Evolutionary conservation across 1,284 basidiomycete species (phyloP).

Genomic region (Grifola frondosa): DNA sequence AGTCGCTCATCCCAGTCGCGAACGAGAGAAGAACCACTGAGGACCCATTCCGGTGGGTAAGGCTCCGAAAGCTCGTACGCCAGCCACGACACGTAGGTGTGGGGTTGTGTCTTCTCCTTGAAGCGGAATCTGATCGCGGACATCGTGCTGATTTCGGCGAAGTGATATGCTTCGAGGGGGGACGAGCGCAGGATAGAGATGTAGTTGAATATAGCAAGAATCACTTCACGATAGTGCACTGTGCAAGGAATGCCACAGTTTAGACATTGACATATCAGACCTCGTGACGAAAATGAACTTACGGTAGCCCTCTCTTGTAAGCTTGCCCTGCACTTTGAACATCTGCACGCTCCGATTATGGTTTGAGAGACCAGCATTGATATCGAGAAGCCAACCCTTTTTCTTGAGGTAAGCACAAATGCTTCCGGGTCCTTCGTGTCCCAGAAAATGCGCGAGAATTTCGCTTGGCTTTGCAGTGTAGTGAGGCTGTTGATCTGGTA

Average conservation of each 20-base stretch:
- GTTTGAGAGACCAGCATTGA: conserved; percentile 49
- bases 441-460: conserved; percentile 64
- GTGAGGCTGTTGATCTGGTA: conserved; percentile 54
- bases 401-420: conserved; percentile 62
- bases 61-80: conserved; percentile 20
- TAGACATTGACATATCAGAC: neutral
- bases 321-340: conserved; percentile 55
- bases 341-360: conserved; percentile 53
- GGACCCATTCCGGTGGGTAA: conserved; percentile 21
- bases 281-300: conserved; percentile 19
- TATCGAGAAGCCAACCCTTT: conserved; percentile 60
- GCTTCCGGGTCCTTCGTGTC: conserved; percentile 70
- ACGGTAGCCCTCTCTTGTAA: conserved; percentile 63
- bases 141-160: conserved; percentile 56
- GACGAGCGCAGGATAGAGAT: conserved; percentile 50
- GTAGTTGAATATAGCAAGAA: conserved; percentile 59
- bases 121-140: conserved; percentile 61
- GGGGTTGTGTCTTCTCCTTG: conserved; percentile 47
- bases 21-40: conserved; percentile 19
- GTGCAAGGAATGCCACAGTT: neutral
- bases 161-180: conserved; percentile 47
- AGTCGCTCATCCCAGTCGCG: conserved; percentile 24
- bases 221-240: conserved; percentile 57
- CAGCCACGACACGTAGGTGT: conserved; percentile 22
- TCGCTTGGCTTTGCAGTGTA: conserved; percentile 53